Percentiles rank a stretch among this genome's conserved stretches.
Conservation (phyloP, 192 early-diverging fungal genomes). For the Bifiguratus adelaidae region DNA sequence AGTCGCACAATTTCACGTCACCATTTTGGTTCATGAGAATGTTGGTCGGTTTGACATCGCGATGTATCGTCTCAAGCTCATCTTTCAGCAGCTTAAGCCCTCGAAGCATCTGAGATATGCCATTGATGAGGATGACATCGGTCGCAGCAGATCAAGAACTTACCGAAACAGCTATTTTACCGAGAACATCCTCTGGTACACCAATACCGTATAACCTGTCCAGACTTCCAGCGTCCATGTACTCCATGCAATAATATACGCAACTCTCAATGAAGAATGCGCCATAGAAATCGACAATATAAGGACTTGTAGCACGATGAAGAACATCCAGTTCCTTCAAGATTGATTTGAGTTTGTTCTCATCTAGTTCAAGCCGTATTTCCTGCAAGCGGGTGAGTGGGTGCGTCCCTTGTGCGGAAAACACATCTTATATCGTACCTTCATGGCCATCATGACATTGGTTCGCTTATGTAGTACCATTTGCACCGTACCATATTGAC, state of each 20-base stretch:
- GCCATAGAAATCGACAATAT: constrained; percentile 97
- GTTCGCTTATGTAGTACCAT: constrained; percentile 82
- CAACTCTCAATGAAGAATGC: constrained; percentile 94
- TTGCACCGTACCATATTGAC: constrained; percentile 91
- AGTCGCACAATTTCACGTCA: constrained; percentile 92
- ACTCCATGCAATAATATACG: constrained; percentile 98
- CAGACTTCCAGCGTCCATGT: constrained; percentile 93
- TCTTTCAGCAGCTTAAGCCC: constrained; percentile 83
- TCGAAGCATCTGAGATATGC: constrained; percentile 51
- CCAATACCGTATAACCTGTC: constrained; percentile 75
- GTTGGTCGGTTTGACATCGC: constrained; percentile 96
- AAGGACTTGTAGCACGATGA: constrained; percentile 75
- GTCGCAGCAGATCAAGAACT: background rate
- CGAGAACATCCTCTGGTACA: constrained; percentile 72
- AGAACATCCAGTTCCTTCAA: constrained; percentile 94
- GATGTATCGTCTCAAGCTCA: constrained; percentile 81
- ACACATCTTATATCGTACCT: constrained; percentile 25
- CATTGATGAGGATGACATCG: constrained; percentile 3
- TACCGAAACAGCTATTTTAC: constrained; percentile 63
- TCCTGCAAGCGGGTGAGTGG: constrained; percentile 49
- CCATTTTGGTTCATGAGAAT: constrained; percentile 78
- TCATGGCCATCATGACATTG: constrained; percentile 81
- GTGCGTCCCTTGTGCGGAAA: background rate
- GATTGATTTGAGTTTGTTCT: constrained; percentile 83
- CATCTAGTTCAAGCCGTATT: constrained; percentile 86